Evolutionary conservation across 2,329 filamentous ascomycete genomes (phyloP).

Genomic region (Aspergillus clavatus): DNA sequence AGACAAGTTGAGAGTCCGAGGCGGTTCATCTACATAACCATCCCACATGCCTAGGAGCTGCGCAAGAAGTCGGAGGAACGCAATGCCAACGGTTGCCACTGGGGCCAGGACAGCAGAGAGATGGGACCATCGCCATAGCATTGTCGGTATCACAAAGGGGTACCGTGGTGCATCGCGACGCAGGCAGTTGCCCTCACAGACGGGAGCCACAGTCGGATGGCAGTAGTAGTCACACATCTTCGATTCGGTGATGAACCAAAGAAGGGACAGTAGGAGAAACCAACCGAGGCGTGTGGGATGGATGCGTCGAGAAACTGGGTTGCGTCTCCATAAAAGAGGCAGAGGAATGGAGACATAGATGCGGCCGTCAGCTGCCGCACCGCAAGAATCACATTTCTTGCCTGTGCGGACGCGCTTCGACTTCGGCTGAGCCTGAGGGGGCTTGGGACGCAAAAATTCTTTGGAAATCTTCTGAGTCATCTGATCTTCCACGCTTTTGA

Average conservation of each 20-base stretch:
- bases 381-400: conserved; percentile 22
- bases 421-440: conserved; percentile 8
- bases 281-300: conserved; percentile 38
- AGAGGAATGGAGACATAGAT: conserved; percentile 31
- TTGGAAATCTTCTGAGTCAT: conserved; percentile 24
- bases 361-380: conserved; percentile 21
- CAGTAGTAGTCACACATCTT: conserved; percentile 50
- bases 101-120: conserved; percentile 29
- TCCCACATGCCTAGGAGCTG: conserved; percentile 40
- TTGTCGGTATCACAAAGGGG: conserved; percentile 53
- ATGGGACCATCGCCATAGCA: conserved; percentile 47
- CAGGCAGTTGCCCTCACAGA: conserved; percentile 49
- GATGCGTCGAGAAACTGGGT: conserved; percentile 23
- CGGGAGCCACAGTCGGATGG: conserved; percentile 45
- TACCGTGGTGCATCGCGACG: conserved; percentile 49
- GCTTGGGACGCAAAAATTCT: conserved; percentile 13
- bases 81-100: conserved; percentile 27
- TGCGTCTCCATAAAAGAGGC: conserved; percentile 34
- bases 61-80: conserved; percentile 26
- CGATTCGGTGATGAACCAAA: conserved; percentile 49
- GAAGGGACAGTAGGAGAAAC: conserved; percentile 36
- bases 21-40: conserved; percentile 37
- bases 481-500: conserved; percentile 36
- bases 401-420: conserved; percentile 7
- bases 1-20: conserved; percentile 20